Evolutionary conservation across 2,329 filamentous ascomycete species (phyloP), one percentile per base, ranked within the genome.

Genomic region (Chaetomium globosum): DNA sequence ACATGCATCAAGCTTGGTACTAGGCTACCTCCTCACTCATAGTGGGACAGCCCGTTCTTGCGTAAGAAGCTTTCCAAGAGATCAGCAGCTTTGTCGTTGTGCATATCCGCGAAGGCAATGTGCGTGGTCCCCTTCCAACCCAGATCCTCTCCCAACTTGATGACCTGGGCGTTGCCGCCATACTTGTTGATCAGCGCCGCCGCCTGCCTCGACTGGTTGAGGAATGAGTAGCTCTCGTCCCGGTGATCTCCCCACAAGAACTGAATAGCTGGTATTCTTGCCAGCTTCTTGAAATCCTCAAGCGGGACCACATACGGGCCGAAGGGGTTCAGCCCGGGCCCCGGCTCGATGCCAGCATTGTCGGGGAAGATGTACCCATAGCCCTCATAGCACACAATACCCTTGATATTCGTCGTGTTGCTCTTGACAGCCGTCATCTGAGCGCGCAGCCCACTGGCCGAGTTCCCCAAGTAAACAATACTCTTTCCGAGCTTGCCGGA

Each of bases 341-440:
- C 64, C 1, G n/a, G 64, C 28, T 54, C 33, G 36, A 62, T 43
- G 9, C 59, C 64, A 10, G 59, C 58, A 48, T 66, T 65, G 59
- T 74, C 71, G 2, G 73, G 73, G 13, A 72, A 73, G 10, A 74
- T 68, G 54, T 66, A 70, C 31, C 73, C 73, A 46, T 71, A 69
- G 61, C 71, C 68, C 68, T 74, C 73, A 56, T 74, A 74, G 28
- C 68, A 60, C 6, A 78, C 76, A 30, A 78, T 77, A 31, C 70
- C 76, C 67, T 75, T 75, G 65, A 77, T 77, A 49, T 76, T 76
- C 6, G 74, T 77, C 36, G 71, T 68, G 66, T 78, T 77, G 64
- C 73, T 75, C 64, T 73, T 71, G n/a, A 71, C 69, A 0, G 70
- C 75, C 23, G 74, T 74, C 67, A 78, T 68, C 61, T 74, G 72